These are phyloP conservation scores for Telfairia occidentalis DNA, from an alignment of 331 rosid species.

Conservation along the genomic window DNA sequence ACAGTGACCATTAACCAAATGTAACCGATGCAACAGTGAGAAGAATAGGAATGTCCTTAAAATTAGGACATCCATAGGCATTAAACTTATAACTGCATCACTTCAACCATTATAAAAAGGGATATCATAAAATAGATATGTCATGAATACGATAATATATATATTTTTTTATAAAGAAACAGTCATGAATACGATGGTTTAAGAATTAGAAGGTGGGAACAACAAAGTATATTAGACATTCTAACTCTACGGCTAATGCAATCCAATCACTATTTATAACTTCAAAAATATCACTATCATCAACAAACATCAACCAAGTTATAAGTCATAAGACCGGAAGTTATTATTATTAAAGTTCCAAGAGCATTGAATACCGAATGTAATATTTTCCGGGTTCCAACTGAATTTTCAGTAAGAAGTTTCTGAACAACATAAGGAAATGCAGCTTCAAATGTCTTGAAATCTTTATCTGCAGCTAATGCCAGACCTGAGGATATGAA, in stretches of 20 bases:
- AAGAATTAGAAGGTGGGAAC: background rate
- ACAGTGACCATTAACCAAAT: background rate
- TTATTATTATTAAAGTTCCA: background rate
- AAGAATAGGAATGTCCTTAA: background rate
- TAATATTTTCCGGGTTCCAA: constrained; percentile 55
- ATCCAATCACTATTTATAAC: background rate
- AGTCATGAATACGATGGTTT: background rate
- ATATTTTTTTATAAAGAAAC: too few relatives aligned
- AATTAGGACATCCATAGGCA: background rate
- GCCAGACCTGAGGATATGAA: constrained; percentile 58
- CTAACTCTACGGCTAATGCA: background rate
- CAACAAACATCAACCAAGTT: background rate
- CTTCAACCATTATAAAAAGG: background rate
- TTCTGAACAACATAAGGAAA: constrained; percentile 83
- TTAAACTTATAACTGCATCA: background rate
- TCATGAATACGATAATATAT: background rate
- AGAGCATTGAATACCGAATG: constrained; percentile 47
- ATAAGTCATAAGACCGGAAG: constrained; percentile 1
- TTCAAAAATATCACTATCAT: background rate
- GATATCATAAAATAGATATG: background rate
- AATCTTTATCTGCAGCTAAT: constrained; percentile 57
- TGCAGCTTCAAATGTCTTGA: constrained; percentile 94
- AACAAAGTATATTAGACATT: background rate
- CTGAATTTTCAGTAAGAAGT: constrained; percentile 81
- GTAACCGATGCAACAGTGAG: background rate